phyloP scores from a whole-genome alignment of 352 stramenopile genomes.

The Lagenidium sp. region DNA sequence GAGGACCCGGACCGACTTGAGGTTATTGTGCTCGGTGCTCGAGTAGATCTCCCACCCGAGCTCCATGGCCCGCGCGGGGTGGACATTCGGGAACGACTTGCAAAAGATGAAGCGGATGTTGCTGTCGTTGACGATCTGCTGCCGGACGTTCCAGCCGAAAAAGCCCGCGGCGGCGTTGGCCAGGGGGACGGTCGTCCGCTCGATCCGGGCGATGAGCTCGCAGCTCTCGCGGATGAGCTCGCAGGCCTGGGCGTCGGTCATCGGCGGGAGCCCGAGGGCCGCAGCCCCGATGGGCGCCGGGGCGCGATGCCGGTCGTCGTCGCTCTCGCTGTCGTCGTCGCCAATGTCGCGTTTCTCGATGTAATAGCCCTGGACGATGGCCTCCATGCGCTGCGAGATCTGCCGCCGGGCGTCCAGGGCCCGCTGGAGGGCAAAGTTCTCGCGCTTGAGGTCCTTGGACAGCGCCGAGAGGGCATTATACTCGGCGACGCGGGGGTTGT shows the following conservation, averaged over 20 bases:
- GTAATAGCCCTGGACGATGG: too few relatives aligned
- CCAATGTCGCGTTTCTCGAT: too few relatives aligned
- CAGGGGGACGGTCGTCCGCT: too few relatives aligned
- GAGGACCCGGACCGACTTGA: too few relatives aligned
- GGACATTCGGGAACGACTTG: slow-evolving; percentile 20
- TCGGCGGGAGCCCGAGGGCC: slow-evolving; percentile 31
- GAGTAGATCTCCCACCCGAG: slow-evolving; percentile 18
- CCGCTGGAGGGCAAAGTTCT: slow-evolving; percentile 45
- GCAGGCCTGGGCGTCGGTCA: slow-evolving; percentile 45
- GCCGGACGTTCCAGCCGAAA: too few relatives aligned
- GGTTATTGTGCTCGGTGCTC: slow-evolving; percentile 10
- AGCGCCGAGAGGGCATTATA: slow-evolving; percentile 45
- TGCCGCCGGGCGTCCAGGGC: too few relatives aligned
- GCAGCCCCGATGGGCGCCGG: too few relatives aligned
- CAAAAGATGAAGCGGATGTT: slow-evolving; percentile 24
- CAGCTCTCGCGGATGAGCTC: slow-evolving; percentile 48
- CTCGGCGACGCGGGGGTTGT: slow-evolving; percentile 34
- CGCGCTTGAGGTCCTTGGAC: slow-evolving; percentile 43
- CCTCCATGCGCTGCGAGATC: too few relatives aligned
- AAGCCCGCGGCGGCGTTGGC: too few relatives aligned
- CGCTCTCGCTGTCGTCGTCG: too few relatives aligned
- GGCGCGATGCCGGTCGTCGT: too few relatives aligned
- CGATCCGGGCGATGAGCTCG: slow-evolving; percentile 38
- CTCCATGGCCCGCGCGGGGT: slow-evolving; percentile 14
- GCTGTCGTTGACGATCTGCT: too few relatives aligned